Conservation (phyloP, 1,284 basidiomycete species). For the Xerocomus cyaneibrunnescens region DNA sequence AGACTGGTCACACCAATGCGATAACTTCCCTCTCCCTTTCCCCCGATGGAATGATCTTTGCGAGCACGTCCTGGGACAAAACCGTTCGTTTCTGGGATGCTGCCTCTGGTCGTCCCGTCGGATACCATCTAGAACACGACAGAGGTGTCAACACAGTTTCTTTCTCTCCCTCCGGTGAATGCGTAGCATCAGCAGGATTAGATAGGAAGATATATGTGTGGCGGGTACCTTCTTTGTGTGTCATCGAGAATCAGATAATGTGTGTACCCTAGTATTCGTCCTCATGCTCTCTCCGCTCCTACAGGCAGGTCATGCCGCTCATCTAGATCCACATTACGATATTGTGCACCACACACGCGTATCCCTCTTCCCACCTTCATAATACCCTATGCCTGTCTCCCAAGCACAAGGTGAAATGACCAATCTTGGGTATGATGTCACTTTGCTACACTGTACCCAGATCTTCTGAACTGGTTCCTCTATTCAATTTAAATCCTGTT, state of each 20-base stretch:
- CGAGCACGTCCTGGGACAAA: background rate
- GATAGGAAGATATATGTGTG: background rate
- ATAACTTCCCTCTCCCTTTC: conserved; percentile 8
- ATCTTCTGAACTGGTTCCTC: no score
- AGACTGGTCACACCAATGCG: background rate
- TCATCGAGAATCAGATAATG: background rate
- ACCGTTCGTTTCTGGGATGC: conserved; percentile 17
- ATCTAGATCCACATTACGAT: no score
- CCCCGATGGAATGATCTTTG: background rate
- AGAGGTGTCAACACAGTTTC: background rate
- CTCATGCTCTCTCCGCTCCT: background rate
- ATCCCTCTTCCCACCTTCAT: no score
- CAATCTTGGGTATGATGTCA: no score
- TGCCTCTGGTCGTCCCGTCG: background rate
- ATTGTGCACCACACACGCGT: no score
- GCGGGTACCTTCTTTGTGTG: background rate
- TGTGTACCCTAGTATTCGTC: no score
- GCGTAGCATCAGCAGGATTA: background rate
- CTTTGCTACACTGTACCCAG: no score
- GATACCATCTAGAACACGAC: background rate
- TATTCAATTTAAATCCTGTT: no score
- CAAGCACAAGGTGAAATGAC: no score
- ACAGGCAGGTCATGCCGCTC: no score
- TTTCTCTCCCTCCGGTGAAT: background rate
- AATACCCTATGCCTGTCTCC: no score